Evolutionary conservation across 306 rosid species (phyloP), one percentile per base, ranked within the genome.

Genomic region (Cyamopsis tetragonoloba): DNA sequence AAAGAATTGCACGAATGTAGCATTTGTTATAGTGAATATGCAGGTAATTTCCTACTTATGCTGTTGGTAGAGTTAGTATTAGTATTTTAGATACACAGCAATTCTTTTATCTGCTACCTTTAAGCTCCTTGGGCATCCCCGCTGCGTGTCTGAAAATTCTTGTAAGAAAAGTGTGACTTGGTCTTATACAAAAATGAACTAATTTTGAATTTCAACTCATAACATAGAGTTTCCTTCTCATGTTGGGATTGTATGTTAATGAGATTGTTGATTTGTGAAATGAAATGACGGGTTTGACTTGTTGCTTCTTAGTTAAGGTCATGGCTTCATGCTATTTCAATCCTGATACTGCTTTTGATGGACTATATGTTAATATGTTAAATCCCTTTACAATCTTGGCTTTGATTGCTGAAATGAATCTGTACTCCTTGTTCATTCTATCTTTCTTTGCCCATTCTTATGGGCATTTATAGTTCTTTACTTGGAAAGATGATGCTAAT

Each of bases 11-110:
- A 89, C 53, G 82, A 81, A 63, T 92, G 98, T 73, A 64, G 86
- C 79, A 89, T 92, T 75, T 92, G 98, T 85, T 85, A 80, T 72
- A 79, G 79, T 38, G 91, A 83, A 70, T 81, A 73, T 82, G 67
- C 95, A 64, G 98, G 98, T 92, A 80, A 70, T 39, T 44, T 60
- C 57, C 53, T 59, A 17, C 37, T 38, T 68, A 50, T 70, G 22
- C 63, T 27, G 24, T 50, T 7, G 9, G 24, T 38, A 38, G n/a
- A n/a, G n/a, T n/a, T n/a, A n/a, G n/a, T n/a, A 17, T 27, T 62
- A 48, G 59, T 32, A 18, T 71, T 58, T 47, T 4, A 23, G 18
- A 47, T 6, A 2, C 51, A 23, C 7, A 5, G 32, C 24, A 49
- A 49, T 15, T 72, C 14, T 46, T 9, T 17, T 19, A n/a, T 70